A percentile compares a stretch with the other conserved stretches of the same genome.
phyloP scores from a whole-genome alignment of 129 eudicot genomes.

The Tagetes patula region DNA sequence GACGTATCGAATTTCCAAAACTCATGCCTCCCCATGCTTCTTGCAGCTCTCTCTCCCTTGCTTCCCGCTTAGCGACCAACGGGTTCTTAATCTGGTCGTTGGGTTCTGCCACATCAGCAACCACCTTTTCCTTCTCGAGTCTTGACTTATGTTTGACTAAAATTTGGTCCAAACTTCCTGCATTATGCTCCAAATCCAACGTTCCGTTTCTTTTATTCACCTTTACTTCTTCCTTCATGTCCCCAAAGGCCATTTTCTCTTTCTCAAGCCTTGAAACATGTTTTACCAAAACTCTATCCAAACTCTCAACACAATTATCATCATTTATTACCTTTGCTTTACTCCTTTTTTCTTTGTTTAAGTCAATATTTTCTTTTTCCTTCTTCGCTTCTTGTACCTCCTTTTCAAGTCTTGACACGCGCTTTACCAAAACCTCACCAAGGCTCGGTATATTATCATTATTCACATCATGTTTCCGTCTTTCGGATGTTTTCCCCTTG shows the following conservation, averaged over 20 bases:
- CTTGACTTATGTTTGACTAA: constrained; percentile 62
- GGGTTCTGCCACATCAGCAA: constrained; percentile 35
- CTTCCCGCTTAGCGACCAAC: constrained; percentile 53
- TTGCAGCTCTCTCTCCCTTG: constrained; percentile 75
- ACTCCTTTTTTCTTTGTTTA: constrained; percentile 37
- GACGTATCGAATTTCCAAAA: constrained; percentile 78
- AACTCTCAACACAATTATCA: constrained; percentile 34
- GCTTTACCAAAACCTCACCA: constrained; percentile 64
- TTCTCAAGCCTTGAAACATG: constrained; percentile 80
- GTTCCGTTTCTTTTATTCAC: constrained; percentile 27
- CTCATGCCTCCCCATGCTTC: constrained; percentile 96
- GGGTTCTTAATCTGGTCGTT: constrained; percentile 32
- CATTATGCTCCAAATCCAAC: constrained; percentile 31
- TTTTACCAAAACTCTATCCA: constrained; percentile 73
- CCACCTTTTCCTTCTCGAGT: constrained; percentile 70
- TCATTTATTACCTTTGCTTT: constrained; percentile 20
- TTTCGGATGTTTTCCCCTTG: constrained; percentile 35
- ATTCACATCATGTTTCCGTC: constrained; percentile 34
- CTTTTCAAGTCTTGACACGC: constrained; percentile 61
- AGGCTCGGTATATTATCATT: constrained; percentile 54
- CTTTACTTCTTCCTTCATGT: constrained; percentile 32
- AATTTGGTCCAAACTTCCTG: constrained; percentile 72
- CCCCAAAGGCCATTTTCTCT: constrained; percentile 48
- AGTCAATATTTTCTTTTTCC: constrained; percentile 69
- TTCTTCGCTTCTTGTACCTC: constrained; percentile 78